Evolutionary conservation across 1,284 basidiomycete species (phyloP).

Genomic region (Coriolopsis trogii): DNA sequence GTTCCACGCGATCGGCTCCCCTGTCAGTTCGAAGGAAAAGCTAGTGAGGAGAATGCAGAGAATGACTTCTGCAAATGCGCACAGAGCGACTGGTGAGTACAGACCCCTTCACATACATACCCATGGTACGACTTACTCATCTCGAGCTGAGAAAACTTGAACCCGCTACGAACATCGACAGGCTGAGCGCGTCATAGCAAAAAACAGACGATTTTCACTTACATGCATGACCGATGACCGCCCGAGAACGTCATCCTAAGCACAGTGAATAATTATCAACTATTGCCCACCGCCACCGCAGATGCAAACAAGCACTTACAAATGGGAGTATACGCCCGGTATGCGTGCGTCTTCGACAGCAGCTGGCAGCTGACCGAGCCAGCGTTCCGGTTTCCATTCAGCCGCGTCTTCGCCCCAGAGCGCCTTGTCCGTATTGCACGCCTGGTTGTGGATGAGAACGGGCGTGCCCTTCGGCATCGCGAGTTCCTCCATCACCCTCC

Average conservation of each 20-base stretch:
- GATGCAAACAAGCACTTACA: conserved; percentile 17
- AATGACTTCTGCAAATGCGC: neutral
- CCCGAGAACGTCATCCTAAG: conserved; percentile 38
- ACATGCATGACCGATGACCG: conserved; percentile 37
- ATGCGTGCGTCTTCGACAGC: conserved; percentile 8
- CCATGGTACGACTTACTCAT: conserved; percentile 5
- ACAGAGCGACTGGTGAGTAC: neutral
- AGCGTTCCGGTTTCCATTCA: conserved; percentile 22
- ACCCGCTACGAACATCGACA: neutral
- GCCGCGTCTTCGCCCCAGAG: conserved; percentile 19
- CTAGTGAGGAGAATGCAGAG: conserved; percentile 11
- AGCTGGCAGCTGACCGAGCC: conserved; percentile 8
- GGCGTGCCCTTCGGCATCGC: conserved; percentile 15
- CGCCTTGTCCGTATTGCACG: conserved; percentile 14
- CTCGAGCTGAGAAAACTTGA: conserved; percentile 16
- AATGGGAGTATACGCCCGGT: conserved; percentile 16
- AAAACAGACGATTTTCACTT: neutral
- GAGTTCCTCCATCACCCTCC: conserved; percentile 11
- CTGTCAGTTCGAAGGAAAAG: conserved; percentile 16
- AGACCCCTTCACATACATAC: neutral
- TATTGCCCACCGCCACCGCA: too few relatives aligned
- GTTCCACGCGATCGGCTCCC: conserved; percentile 28
- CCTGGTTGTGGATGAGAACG: conserved; percentile 7
- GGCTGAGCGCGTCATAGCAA: too few relatives aligned
- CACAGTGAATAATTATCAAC: neutral